Percentiles rank a stretch among this genome's conserved stretches.
phyloP scores from a whole-genome alignment of 805 yeast genomes.

The Debaryomyces maramus region DNA sequence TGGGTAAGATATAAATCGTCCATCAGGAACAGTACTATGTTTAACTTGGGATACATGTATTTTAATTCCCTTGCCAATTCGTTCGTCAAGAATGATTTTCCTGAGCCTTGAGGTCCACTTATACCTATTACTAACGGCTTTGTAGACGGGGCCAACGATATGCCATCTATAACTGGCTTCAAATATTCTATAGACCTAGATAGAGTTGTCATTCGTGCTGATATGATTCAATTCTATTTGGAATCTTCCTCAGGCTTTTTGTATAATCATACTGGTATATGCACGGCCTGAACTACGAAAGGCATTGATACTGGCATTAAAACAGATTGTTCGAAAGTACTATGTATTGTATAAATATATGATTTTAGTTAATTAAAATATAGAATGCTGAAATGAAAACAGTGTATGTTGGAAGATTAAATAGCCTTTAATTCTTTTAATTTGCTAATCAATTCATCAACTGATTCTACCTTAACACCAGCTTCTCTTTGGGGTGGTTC shows the following conservation, averaged over 20 bases:
- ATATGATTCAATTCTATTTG: no score
- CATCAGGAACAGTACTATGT: constrained; percentile 58
- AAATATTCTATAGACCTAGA: constrained; percentile 24
- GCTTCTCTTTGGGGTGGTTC: constrained; percentile 85
- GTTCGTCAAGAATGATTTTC: constrained; percentile 60
- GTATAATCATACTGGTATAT: no score
- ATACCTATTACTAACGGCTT: constrained; percentile 55
- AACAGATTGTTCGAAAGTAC: no score
- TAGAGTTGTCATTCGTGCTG: constrained; percentile 11
- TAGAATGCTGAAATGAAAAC: neutral
- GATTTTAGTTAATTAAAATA: neutral
- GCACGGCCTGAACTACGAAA: no score
- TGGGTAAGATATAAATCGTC: constrained; percentile 85
- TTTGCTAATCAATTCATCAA: constrained; percentile 78
- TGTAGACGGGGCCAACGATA: constrained; percentile 19
- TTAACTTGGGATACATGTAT: constrained; percentile 33
- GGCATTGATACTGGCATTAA: no score
- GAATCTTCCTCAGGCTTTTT: no score
- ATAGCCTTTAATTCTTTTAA: constrained; percentile 76
- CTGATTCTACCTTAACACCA: constrained; percentile 76
- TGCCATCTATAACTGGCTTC: constrained; percentile 21
- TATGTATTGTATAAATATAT: neutral
- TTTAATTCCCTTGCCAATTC: constrained; percentile 37
- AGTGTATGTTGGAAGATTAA: constrained; percentile 24
- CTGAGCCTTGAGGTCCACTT: constrained; percentile 80